phyloP scores from a whole-genome alignment of 2,329 filamentous ascomycete species.

The Pseudocercospora fijiensis region DNA sequence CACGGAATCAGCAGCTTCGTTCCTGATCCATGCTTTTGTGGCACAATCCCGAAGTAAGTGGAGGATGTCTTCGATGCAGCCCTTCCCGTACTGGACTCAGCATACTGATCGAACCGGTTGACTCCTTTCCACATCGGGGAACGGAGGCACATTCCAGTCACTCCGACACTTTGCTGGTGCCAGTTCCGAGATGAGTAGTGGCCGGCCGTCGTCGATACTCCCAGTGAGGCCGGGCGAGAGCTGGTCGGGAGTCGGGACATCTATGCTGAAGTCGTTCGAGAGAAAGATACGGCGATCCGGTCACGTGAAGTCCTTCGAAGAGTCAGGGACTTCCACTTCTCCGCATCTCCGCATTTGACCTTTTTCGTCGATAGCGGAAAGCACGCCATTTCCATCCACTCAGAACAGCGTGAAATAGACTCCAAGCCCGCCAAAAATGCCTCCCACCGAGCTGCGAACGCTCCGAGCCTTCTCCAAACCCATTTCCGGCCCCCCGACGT shows the following conservation, averaged over 20 bases:
- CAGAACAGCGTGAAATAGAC: not conserved
- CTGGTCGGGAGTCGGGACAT: too few relatives aligned
- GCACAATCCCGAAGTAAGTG: not conserved
- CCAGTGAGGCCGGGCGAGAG: not conserved
- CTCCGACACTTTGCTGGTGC: not conserved
- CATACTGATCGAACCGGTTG: not conserved
- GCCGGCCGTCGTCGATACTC: not conserved
- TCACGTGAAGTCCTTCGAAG: not conserved
- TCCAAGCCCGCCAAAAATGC: constrained; percentile 15
- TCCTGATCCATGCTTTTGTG: not conserved
- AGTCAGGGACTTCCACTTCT: not conserved
- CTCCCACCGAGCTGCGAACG: constrained; percentile 16
- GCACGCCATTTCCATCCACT: constrained; percentile 7
- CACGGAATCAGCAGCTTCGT: not conserved
- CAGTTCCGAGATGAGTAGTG: not conserved
- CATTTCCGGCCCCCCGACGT: constrained; percentile 11
- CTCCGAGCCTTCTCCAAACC: constrained; percentile 22
- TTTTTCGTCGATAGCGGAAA: not conserved
- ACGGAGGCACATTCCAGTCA: not conserved
- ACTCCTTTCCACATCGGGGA: not conserved
- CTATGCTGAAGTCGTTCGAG: not conserved
- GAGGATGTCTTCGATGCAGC: not conserved
- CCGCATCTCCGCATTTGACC: not conserved
- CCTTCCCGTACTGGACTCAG: not conserved
- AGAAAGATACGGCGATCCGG: not conserved